These are phyloP conservation scores for Candida broadrunensis DNA, from an alignment of 805 yeast genomes.

Conservation along the genomic window DNA sequence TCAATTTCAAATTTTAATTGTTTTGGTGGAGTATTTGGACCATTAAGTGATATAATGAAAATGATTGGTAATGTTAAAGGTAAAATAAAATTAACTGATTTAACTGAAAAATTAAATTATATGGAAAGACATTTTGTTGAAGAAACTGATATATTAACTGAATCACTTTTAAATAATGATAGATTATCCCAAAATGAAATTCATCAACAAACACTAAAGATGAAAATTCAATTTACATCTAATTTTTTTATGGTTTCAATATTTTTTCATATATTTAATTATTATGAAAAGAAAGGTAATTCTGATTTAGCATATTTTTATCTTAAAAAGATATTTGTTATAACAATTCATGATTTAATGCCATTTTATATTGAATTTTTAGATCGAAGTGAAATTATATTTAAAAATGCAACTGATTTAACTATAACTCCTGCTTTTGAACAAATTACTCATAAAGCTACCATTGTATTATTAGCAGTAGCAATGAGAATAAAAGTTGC, in stretches of 20 bases:
- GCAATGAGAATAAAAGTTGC: conserved; percentile 17
- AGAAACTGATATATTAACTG: conserved; percentile 8
- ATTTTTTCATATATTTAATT: conserved; percentile 32
- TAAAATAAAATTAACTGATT: conserved; percentile 15
- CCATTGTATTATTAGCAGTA: conserved; percentile 22
- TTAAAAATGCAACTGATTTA: conserved; percentile 40
- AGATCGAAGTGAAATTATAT: conserved; percentile 27
- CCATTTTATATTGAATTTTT: conserved; percentile 32
- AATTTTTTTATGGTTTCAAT: conserved; percentile 25
- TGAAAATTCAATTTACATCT: conserved; percentile 23
- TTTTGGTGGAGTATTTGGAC: conserved; percentile 21
- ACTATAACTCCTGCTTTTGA: conserved; percentile 40
- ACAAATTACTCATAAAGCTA: conserved; percentile 23
- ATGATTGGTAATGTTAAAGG: conserved; percentile 16
- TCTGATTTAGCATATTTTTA: conserved; percentile 29
- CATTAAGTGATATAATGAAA: conserved; percentile 24
- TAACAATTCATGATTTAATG: conserved; percentile 23
- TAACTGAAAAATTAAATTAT: conserved; percentile 21
- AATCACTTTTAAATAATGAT: conserved; percentile 10
- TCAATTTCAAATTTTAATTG: conserved; percentile 26
- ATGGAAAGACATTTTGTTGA: conserved; percentile 33
- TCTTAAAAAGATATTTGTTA: conserved; percentile 25
- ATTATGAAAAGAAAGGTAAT: conserved; percentile 32
- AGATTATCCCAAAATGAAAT: conserved; percentile 1
- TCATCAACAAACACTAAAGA: conserved; percentile 3